These are phyloP conservation scores for Aspergillus saccharolyticus DNA, from an alignment of 495 filamentous ascomycete species.

Conservation along the genomic window DNA sequence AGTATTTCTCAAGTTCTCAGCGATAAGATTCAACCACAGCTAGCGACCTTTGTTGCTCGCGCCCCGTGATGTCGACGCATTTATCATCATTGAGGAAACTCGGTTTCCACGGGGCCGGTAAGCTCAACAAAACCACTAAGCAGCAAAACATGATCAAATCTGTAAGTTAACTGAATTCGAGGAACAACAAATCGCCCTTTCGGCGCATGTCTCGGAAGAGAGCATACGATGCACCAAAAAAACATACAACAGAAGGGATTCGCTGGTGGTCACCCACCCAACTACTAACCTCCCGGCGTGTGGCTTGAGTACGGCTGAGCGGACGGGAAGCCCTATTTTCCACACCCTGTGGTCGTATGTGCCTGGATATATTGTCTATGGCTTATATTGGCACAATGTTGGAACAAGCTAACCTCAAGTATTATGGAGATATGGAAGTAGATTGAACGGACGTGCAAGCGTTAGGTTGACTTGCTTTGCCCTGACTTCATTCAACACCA, in stretches of 20 bases:
- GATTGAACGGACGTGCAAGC: no score
- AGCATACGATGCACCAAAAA: not conserved
- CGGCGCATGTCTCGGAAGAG: not conserved
- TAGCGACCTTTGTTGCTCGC: not conserved
- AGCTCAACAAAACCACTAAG: not conserved
- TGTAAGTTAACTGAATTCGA: not conserved
- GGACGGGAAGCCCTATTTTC: not conserved
- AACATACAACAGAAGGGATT: not conserved
- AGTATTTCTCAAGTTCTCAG: not conserved
- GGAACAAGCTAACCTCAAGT: no score
- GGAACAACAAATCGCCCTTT: not conserved
- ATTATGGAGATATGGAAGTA: no score
- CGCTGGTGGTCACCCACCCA: not conserved
- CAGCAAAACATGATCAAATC: not conserved
- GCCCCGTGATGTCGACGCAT: not conserved
- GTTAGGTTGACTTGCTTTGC: no score
- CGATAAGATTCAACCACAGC: not conserved
- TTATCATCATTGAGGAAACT: not conserved
- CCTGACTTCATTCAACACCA: no score
- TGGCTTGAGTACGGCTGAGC: not conserved
- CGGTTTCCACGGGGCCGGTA: not conserved
- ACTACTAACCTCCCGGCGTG: not conserved
- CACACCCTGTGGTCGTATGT: not conserved
- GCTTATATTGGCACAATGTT: no score
- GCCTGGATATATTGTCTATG: no score